A percentile compares a stretch with the other conserved stretches of the same genome.
These are phyloP conservation scores for Alternaria longipes DNA, from an alignment of 2,329 filamentous ascomycete genomes.

Conservation along the genomic window DNA sequence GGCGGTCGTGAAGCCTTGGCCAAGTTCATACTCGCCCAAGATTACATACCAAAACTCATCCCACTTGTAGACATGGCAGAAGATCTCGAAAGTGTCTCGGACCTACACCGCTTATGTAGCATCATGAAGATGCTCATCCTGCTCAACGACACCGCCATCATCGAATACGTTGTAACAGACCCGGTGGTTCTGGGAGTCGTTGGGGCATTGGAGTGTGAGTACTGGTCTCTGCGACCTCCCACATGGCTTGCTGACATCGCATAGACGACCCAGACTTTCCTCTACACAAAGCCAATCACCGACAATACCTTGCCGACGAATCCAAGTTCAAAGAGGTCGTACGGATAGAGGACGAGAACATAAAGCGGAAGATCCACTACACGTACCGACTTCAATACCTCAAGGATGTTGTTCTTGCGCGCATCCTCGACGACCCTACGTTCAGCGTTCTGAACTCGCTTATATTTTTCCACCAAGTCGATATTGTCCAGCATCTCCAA, in stretches of 20 bases:
- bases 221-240: neutral
- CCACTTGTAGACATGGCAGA: slow-evolving; percentile 89
- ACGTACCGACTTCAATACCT: slow-evolving; percentile 96
- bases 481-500: slow-evolving; percentile 96
- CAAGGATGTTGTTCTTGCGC: slow-evolving; percentile 96
- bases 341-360: slow-evolving; percentile 81
- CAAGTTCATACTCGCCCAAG: slow-evolving; percentile 84
- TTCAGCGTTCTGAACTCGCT: slow-evolving; percentile 97
- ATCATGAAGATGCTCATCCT: slow-evolving; percentile 98
- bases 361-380: slow-evolving; percentile 91
- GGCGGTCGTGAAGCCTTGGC: slow-evolving; percentile 84
- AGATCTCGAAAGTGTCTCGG: slow-evolving; percentile 84
- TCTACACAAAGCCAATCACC: slow-evolving; percentile 95
- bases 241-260: slow-evolving; percentile 41
- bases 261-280: slow-evolving; percentile 94
- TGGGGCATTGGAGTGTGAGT: slow-evolving; percentile 84
- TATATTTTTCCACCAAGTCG: slow-evolving; percentile 99
- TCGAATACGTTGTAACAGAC: slow-evolving; percentile 92
- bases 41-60: slow-evolving; percentile 87
- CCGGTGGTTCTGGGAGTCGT: slow-evolving; percentile 90
- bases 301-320: slow-evolving; percentile 88
- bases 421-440: slow-evolving; percentile 96
- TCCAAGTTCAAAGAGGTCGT: slow-evolving; percentile 97
- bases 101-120: slow-evolving; percentile 91
- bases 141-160: slow-evolving; percentile 92